phyloP scores from a whole-genome alignment of 2,329 filamentous ascomycete genomes.

The Ceratocystis lukuohia region DNA sequence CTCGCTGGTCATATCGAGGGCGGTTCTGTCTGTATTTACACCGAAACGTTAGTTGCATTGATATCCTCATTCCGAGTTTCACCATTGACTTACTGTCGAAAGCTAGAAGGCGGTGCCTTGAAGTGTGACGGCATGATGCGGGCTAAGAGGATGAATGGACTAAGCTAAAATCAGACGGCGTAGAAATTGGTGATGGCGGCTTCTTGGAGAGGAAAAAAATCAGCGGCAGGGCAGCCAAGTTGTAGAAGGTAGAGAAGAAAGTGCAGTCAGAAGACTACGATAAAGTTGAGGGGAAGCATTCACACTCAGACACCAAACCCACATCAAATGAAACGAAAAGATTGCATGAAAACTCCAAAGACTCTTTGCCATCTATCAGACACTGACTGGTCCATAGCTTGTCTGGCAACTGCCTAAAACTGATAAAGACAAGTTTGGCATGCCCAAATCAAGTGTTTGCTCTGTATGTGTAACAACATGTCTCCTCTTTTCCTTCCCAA shows the following conservation, averaged over 20 bases:
- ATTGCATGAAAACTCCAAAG: not conserved
- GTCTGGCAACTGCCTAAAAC: not conserved
- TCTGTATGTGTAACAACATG: not conserved
- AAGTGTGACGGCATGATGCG: not conserved
- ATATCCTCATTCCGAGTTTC: not conserved
- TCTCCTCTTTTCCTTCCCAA: not conserved
- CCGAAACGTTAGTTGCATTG: not conserved
- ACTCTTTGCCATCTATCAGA: no score
- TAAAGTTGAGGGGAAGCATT: no score
- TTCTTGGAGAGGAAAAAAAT: not conserved
- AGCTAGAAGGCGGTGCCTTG: slow-evolving; percentile 1
- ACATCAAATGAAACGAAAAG: not conserved
- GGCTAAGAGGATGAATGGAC: not conserved
- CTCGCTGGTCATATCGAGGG: slow-evolving; percentile 2
- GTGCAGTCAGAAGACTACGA: no score
- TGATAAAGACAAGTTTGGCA: not conserved
- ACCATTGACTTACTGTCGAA: not conserved
- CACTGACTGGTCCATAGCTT: not conserved
- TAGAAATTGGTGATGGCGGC: not conserved
- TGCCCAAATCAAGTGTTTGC: not conserved
- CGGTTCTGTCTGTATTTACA: not conserved
- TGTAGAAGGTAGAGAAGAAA: not conserved
- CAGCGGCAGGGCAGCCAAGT: not conserved
- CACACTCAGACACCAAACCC: not conserved
- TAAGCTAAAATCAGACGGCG: not conserved